A percentile compares a stretch with the other conserved stretches of the same genome.
phyloP scores from a whole-genome alignment of 495 filamentous ascomycete species.

The Jackrogersella minutella region DNA sequence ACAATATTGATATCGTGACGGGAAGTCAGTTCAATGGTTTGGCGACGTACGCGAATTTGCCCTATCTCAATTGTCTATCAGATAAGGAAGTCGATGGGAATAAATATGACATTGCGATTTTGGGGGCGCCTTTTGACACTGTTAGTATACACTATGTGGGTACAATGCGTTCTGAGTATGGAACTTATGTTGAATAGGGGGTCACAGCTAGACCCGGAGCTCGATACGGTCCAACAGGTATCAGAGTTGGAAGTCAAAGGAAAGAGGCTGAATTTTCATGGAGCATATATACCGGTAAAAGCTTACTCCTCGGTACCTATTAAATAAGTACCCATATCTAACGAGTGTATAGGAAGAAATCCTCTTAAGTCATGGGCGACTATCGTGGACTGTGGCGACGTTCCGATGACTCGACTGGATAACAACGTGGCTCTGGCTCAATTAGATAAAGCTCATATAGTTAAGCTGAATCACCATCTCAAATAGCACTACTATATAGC shows the following conservation, averaged over 20 bases:
- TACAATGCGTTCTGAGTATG: neutral
- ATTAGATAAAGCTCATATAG: conserved; percentile 69
- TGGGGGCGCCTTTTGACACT: conserved; percentile 69
- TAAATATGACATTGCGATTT: conserved; percentile 82
- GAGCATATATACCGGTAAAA: conserved; percentile 45
- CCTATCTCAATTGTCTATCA: conserved; percentile 81
- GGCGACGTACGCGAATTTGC: conserved; percentile 78
- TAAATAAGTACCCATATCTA: neutral
- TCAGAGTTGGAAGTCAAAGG: conserved; percentile 70
- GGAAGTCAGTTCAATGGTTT: conserved; percentile 68
- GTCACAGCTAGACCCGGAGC: conserved; percentile 70
- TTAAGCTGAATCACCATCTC: neutral
- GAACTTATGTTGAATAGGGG: conserved; percentile 31
- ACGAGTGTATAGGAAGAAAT: conserved; percentile 35
- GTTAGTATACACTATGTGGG: conserved; percentile 31
- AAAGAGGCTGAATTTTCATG: conserved; percentile 38
- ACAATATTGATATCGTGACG: conserved; percentile 38
- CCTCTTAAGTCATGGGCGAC: conserved; percentile 67
- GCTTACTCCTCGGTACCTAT: neutral
- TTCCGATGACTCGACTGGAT: conserved; percentile 72
- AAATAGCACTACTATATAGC: neutral
- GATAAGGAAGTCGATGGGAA: conserved; percentile 65
- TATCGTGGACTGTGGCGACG: conserved; percentile 80
- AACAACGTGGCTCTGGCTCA: conserved; percentile 78
- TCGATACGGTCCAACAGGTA: conserved; percentile 82